Evolutionary conservation across 352 stramenopile species (phyloP).

Genomic region (Phytophthora rubi): DNA sequence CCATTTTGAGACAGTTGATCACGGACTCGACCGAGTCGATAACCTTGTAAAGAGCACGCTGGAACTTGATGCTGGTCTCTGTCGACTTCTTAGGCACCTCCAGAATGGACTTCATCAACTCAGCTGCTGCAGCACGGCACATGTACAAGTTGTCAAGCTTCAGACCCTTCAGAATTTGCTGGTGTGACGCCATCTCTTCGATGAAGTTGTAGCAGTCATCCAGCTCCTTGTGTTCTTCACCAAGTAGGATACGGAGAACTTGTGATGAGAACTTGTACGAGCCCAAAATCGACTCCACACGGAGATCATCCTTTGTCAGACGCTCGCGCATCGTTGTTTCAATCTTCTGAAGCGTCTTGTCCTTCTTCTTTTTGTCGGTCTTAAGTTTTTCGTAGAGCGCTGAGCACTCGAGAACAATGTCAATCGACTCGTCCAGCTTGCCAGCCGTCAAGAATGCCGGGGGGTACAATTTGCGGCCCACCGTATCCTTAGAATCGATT

Average conservation of each 20-base stretch:
- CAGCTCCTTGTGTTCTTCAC: constrained; percentile 86
- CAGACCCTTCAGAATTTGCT: constrained; percentile 77
- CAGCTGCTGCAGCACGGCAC: constrained; percentile 63
- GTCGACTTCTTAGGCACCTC: constrained; percentile 79
- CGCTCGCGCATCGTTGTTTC: constrained; percentile 83
- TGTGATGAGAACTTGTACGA: constrained; percentile 91
- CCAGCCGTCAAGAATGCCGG: constrained; percentile 83
- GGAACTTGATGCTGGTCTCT: constrained; percentile 86
- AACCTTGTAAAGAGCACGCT: constrained; percentile 81
- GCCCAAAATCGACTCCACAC: constrained; percentile 82
- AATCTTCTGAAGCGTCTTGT: constrained; percentile 87
- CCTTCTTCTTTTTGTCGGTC: constrained; percentile 89
- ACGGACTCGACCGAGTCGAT: constrained; percentile 85
- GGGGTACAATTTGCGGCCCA: constrained; percentile 75
- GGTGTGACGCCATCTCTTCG: constrained; percentile 77
- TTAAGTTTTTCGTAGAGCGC: constrained; percentile 83
- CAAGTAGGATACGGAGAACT: constrained; percentile 75
- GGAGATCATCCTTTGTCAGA: constrained; percentile 82
- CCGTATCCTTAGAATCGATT: constrained; percentile 80
- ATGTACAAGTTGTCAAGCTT: constrained; percentile 80
- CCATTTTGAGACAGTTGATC: constrained; percentile 85
- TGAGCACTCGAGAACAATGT: constrained; percentile 84
- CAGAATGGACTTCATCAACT: constrained; percentile 87
- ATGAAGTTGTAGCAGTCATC: constrained; percentile 88
- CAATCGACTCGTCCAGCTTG: constrained; percentile 84